These are phyloP conservation scores for Trametes pubescens DNA, from an alignment of 1,284 basidiomycete genomes.

Conservation along the genomic window DNA sequence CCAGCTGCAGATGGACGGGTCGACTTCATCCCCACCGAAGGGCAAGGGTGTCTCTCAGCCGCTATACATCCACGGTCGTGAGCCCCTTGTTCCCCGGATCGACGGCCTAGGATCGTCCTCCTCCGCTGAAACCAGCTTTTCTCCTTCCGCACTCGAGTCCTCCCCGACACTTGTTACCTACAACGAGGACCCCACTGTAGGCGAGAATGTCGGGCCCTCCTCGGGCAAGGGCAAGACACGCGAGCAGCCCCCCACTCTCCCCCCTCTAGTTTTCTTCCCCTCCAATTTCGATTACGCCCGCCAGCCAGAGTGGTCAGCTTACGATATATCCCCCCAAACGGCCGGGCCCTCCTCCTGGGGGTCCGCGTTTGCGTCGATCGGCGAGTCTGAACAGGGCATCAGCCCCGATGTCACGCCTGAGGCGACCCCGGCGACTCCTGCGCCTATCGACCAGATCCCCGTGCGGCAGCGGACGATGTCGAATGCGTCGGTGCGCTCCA, in stretches of 20 bases:
- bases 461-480: conserved; percentile 66
- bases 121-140: conserved; percentile 3
- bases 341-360: conserved; percentile 66
- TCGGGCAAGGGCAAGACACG: conserved; percentile 60
- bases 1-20: conserved; percentile 31
- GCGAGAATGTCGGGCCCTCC: conserved; percentile 34
- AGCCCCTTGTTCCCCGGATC: conserved; percentile 39
- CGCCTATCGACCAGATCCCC: conserved; percentile 39
- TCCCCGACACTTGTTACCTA: conserved; percentile 4
- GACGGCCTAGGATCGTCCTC: conserved; percentile 46
- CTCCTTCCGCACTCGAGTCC: conserved; percentile 21
- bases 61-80: conserved; percentile 51
- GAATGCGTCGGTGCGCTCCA: conserved; percentile 56
- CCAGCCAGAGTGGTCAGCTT: conserved; percentile 49
- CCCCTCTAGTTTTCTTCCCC: conserved; percentile 67
- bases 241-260: conserved; percentile 66
- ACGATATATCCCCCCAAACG: conserved; percentile 41
- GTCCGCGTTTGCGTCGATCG: conserved; percentile 42
- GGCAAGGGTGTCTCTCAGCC: conserved; percentile 59
- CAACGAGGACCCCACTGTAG: conserved; percentile 19
- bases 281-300: conserved; percentile 56
- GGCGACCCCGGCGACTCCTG: conserved; percentile 25
- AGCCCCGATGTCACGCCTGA: conserved; percentile 31
- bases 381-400: conserved; percentile 34
- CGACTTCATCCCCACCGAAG: conserved; percentile 44